Evolutionary conservation across 2,329 filamentous ascomycete species (phyloP), one percentile per base, ranked within the genome.

Genomic region (Hymenoscyphus infarciens): DNA sequence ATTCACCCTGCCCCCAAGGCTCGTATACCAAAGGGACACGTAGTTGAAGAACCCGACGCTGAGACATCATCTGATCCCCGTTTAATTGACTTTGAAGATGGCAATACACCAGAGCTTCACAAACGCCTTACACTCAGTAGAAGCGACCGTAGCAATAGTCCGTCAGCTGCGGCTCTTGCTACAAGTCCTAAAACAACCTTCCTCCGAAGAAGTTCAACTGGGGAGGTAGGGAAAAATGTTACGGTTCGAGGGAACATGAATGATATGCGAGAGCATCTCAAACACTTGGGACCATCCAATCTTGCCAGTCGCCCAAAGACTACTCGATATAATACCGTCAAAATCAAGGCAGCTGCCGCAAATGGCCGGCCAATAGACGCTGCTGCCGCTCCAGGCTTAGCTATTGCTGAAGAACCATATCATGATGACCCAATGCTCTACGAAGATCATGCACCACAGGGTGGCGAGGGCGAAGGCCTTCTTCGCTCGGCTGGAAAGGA

Each of bases 231-330:
- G 25, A 79, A 79, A 45, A 77, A 80, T 0, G 78, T 87, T 6
- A 78, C 85, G 1, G 78, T 88, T 5, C 82, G 85, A 68, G 82
- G 84, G 5, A 87, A 85, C 59, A 77, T 87, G 33, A 81, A 84
- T 59, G 85, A 89, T 59, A 84, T 88, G 77, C 81, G 80, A 69
- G 81, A 85, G 70, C 84, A 88, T 67, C 77, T 89, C 54, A 87
- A 85, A 67, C 82, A 85, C 65, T 82, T 89, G 0, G 87, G 87
- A 0, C 87, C 87, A 0, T 88, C 86, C 1, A 90, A 89, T 70
- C 82, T 83, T 22, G 87, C 87, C 5, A 82, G 83, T 16, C 85
- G 87, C 61, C 87, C 87, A 1, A 85, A 83, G 73, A 81, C 80
- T 62, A 87, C 86, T 1, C 81, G 81, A 19, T 83, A 82, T 19